Base-by-base conservation (phyloP, 441 rosid species). In the Hura crepitans region DNA sequence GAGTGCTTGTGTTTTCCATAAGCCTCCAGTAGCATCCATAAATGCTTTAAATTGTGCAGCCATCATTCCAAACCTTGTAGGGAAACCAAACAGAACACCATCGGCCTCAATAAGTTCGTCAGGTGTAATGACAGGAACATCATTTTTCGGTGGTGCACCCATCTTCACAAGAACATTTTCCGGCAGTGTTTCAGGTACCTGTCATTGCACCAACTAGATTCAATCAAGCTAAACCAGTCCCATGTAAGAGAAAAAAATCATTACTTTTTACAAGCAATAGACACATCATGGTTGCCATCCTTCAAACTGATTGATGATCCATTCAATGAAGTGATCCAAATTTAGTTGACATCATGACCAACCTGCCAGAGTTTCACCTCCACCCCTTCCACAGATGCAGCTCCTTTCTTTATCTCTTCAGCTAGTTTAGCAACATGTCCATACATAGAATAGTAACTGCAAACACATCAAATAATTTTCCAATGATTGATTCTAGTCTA, bases 41-140 rank as follows among this genome's bases (percentile, higher is more conserved):
- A 95, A 95, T 31, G 99, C 99, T 73, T 95, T 92, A 78, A 92
- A 92, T 77, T 95, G 99, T 47, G 99, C 93, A 77, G 96, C 84
- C 99, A 95, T 95, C 97, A 92, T 90, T 27, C 99, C 99, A 18
- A 82, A 95, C 80, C 98, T 84, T 49, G 99, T 95, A 46, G 98
- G 99, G 85, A 95, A 95, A 14, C 99, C 98, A 50, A 92, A 86
- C 57, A 92, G 82, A 61, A 92, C 65, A 0, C 98, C 99, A 69
- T 95, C 98, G 18, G 98, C 99, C 81, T 90, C 95, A n/a, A 87
- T 35, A 33, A 95, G 89, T 47, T 95, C 93, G 2, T 66, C 58
- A 0, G 97, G 85, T 18, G 92, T 84, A 30, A 95, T 90, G 75
- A 85, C 72, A 4, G 99, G 96, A 12, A 84, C 85, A 39, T 91